Conservation (phyloP, 2,329 filamentous ascomycete species). For the Ophiostoma sp. region DNA sequence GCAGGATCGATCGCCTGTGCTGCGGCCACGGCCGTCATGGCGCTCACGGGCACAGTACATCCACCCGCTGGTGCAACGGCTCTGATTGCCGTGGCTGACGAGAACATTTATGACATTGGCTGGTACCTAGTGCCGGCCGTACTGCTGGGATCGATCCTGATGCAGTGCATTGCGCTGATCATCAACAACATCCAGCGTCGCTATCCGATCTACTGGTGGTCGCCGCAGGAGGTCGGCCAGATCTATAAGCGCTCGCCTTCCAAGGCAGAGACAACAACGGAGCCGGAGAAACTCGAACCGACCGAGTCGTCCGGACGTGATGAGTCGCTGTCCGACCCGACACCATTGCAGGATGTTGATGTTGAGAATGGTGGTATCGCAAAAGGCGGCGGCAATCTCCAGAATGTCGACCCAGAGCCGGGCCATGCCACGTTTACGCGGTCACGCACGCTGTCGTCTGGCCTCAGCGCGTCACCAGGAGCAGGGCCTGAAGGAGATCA, state of each 20-base stretch:
- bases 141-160: slow-evolving; percentile 53
- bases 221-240: slow-evolving; percentile 37
- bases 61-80: slow-evolving; percentile 72
- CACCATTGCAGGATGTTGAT: not conserved
- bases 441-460: slow-evolving; percentile 9
- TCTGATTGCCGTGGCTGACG: slow-evolving; percentile 59
- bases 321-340: not conserved
- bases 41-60: slow-evolving; percentile 64
- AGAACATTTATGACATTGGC: slow-evolving; percentile 50
- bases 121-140: slow-evolving; percentile 64
- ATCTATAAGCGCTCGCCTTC: slow-evolving; percentile 24
- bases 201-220: slow-evolving; percentile 69
- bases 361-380: not conserved
- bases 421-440: slow-evolving; percentile 3
- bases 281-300: slow-evolving; percentile 8
- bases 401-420: not conserved
- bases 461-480: not conserved
- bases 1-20: slow-evolving; percentile 62
- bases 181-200: slow-evolving; percentile 64
- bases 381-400: not conserved
- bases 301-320: not conserved
- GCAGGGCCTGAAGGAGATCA: not conserved
- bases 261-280: not conserved
- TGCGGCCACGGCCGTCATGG: slow-evolving; percentile 58
- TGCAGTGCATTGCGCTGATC: slow-evolving; percentile 57